Evolutionary conservation across 768 basidiomycete genomes (phyloP), one percentile per base, ranked within the genome.

Genomic region (Stropharia rugosoannulata): DNA sequence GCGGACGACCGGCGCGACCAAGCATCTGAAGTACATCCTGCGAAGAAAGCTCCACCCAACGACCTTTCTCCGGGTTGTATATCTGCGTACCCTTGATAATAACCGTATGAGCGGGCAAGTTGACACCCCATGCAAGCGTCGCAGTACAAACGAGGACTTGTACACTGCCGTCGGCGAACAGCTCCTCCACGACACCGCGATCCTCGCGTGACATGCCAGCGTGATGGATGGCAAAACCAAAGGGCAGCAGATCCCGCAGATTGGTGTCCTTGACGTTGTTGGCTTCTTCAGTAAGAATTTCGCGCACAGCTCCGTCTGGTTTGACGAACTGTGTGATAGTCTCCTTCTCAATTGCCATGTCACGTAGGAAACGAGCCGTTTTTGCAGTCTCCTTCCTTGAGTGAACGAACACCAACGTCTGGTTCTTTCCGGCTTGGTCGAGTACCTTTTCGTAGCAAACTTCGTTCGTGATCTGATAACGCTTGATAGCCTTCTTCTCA

Each of bases 71-170:
- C 0, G 97, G 97, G 70, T 97, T 98, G 74, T 98, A 99, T 58
- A 98, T 95, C 73, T 98, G 95, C 0, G 97, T 98, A n/a, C 97
- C 97, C 70, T 98, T 99, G 80, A 99, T 98, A 75, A 98, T 94
- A 73, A 98, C 96, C 7, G 93, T 90, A 61, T 98, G 97, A 1
- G 95, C 96, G 3, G 97, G 97, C 0, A 98, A 76, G 68, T 99
- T 99, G 73, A 99, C 96, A 76, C 96, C 97, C 97, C 97, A 99
- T 0, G 97, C 97, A 37, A 99, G 86, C 2, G 96, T 98, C 4
- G 97, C 97, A 0, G 97, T 99, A 68, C 93, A 97, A 42, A 97
- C 93, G 22, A 99, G 79, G 0, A 98, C 95, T 67, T 96, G 95
- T 29, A 99, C 80, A 19, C 91, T 86, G 0, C 95, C 93, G 48